These are phyloP conservation scores for Capronia americana DNA, from an alignment of 2,329 filamentous ascomycete species.

Conservation along the genomic window DNA sequence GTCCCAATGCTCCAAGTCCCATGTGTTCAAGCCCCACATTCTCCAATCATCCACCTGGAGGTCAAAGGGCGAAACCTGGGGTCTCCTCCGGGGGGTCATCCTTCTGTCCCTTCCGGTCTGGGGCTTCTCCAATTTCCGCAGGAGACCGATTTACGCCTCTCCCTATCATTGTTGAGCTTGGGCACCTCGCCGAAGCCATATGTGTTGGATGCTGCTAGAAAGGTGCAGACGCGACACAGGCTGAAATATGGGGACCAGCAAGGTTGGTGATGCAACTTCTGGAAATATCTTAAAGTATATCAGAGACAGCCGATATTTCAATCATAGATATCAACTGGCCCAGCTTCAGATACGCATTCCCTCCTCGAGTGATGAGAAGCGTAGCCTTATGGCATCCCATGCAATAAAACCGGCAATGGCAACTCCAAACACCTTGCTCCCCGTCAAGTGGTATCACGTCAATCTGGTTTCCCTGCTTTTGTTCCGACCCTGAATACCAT, in stretches of 20 bases:
- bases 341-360: background rate
- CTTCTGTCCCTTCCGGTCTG: background rate
- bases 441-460: conserved; percentile 2
- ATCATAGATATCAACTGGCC: background rate
- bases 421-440: conserved; percentile 6
- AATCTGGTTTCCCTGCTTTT: conserved; percentile 1
- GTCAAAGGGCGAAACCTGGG: background rate
- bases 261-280: background rate
- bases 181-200: background rate
- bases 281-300: background rate
- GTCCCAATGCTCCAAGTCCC: background rate
- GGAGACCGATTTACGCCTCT: too few species aligned
- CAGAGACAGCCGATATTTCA: background rate
- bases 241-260: background rate
- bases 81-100: background rate
- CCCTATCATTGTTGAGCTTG: background rate
- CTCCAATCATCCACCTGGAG: background rate
- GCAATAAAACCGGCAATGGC: background rate
- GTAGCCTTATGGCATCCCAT: background rate
- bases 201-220: background rate
- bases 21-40: background rate
- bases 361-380: background rate
- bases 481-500: background rate
- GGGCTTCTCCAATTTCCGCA: background rate
- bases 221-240: background rate